Evolutionary conservation across 176 grass and related monocot species (phyloP), one percentile per base, ranked within the genome.

Genomic region (Phragmites australis): DNA sequence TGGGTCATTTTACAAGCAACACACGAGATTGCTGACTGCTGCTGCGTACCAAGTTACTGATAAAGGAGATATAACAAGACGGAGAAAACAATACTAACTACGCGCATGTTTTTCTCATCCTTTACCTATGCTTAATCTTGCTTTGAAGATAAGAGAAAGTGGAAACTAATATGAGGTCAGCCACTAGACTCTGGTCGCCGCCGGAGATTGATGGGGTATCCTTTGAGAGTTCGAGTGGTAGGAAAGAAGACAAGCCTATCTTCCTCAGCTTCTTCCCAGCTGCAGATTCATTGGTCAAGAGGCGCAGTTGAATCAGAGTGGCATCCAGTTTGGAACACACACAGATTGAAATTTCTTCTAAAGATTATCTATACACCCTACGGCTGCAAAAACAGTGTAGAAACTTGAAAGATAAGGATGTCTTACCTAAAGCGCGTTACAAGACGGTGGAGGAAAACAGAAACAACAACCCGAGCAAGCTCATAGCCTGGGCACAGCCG

Each of bases 401-500:
- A 46, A 42, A 41, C 56, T 70, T 11, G 64, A 39, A 58, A 29
- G 22, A 85, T 27, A 21, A 22, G 63, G 47, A 62, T 40, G 73
- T 26, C 61, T 62, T 80, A 97, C 94, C 86, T 92, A 82, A 94
- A 94, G 40, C 91, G 76, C 2, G 92, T 92, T 54, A 97, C 91
- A 6, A 97, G 68, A 64, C 88, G 81, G 76, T 97, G 87, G 18
- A 97, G 91, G 76, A 97, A 97, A 71, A 94, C 80, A 17, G 94
- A 97, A 58, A 97, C 79, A 42, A 97, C 89, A 65, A 97, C 89
- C 31, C 94, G 87, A 22, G 91, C 94, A 41, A 97, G 91, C 80
- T 97, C 94, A 29, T 82, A 94, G 21, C 94, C 94, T n/a, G 91
- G 91, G 72, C 94, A 97, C 54, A 92, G 49, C 60, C 94, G 89